Percentiles rank a stretch among this genome's conserved stretches.
Evolutionary conservation across 345 rosid genomes (phyloP).

Genomic region (Hibiscus syriacus): DNA sequence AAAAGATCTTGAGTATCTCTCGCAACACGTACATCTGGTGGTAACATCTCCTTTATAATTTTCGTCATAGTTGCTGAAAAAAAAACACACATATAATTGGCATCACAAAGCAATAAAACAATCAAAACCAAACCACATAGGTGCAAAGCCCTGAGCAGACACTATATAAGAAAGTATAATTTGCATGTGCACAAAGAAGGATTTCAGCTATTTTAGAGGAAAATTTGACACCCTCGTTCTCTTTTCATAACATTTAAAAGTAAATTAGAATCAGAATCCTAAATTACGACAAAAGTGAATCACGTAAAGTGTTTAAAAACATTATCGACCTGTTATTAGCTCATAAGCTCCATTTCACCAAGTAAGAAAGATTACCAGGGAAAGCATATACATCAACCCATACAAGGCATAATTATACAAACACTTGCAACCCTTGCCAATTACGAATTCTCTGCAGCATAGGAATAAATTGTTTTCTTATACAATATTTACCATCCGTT

Average conservation of each 20-base stretch:
- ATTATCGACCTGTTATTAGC: no score
- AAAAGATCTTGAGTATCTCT: conserved; percentile 99
- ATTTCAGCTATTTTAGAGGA: background rate
- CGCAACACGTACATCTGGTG: conserved; percentile 99
- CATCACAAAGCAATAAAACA: conserved; percentile 1
- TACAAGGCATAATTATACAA: no score
- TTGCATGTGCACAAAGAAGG: background rate
- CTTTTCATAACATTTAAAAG: no score
- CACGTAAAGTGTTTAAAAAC: no score
- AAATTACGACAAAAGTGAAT: no score
- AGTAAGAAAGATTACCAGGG: no score
- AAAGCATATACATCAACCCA: no score
- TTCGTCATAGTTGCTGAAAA: conserved; percentile 94
- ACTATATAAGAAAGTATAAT: background rate
- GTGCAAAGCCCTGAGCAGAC: background rate
- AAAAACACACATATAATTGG: background rate
- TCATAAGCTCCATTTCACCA: no score
- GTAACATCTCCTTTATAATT: conserved; percentile 97
- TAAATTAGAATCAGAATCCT: no score
- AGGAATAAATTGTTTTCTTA: background rate
- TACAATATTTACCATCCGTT: background rate
- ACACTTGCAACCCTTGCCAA: no score
- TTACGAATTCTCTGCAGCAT: no score
- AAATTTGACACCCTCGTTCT: background rate
- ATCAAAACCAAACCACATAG: background rate